Evolutionary conservation across 2,329 filamentous ascomycete species (phyloP).

Genomic region (Corniculantispora saksenae): DNA sequence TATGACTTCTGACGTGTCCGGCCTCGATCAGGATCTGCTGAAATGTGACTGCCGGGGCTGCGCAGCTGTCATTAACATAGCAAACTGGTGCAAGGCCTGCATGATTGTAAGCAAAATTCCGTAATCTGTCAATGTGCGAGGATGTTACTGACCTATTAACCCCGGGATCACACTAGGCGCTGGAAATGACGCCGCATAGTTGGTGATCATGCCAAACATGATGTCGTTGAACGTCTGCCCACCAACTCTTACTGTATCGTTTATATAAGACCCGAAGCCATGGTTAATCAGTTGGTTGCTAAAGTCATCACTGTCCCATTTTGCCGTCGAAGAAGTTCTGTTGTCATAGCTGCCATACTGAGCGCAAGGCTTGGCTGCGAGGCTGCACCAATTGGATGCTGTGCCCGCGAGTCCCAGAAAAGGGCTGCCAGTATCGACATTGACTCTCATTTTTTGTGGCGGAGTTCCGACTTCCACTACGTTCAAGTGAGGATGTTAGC

Average conservation of each 20-base stretch:
- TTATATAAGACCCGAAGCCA: neutral
- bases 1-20: neutral
- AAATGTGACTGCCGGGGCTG: neutral
- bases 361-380: neutral
- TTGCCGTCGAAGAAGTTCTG: neutral
- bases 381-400: neutral
- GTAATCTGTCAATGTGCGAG: neutral
- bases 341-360: neutral
- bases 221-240: neutral
- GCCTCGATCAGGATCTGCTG: neutral
- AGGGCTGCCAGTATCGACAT: neutral
- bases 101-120: neutral
- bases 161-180: neutral
- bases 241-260: neutral
- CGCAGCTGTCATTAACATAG: neutral
- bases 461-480: neutral
- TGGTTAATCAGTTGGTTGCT: neutral
- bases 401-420: neutral
- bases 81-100: neutral
- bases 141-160: neutral
- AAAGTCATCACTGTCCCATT: constrained; percentile 1
- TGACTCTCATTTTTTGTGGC: neutral
- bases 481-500: neutral
- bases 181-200: neutral
- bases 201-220: neutral